phyloP scores from a whole-genome alignment of 768 basidiomycete species.

The Pulveroboletus sp. region DNA sequence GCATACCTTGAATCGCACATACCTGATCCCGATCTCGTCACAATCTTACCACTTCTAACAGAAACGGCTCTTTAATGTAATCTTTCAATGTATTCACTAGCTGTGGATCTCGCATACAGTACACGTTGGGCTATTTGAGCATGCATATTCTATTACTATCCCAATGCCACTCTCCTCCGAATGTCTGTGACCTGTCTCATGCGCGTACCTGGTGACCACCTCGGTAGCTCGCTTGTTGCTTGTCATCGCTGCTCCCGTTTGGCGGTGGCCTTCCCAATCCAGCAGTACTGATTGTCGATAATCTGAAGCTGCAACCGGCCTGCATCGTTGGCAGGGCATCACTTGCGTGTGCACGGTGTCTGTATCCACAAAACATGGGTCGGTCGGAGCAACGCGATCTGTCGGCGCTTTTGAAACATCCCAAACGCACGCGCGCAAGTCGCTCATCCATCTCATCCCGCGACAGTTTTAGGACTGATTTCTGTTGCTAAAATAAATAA shows the following conservation, averaged over 20 bases:
- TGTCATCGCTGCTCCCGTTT: neutral
- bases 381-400: neutral
- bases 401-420: slow-evolving; percentile 4
- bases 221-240: neutral
- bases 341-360: neutral
- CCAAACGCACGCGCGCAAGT: neutral
- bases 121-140: slow-evolving; percentile 16
- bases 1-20: slow-evolving; percentile 20
- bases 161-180: neutral
- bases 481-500: no score
- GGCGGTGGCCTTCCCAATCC: neutral
- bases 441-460: neutral
- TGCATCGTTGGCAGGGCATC: neutral
- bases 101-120: slow-evolving; percentile 19
- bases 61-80: slow-evolving; percentile 24
- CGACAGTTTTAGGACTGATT: neutral
- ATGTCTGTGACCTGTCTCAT: neutral
- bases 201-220: neutral
- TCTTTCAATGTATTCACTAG: slow-evolving; percentile 23
- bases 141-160: neutral
- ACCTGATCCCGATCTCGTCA: slow-evolving; percentile 15
- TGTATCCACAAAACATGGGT: neutral
- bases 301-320: neutral
- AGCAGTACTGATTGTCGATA: neutral
- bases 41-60: slow-evolving; percentile 25